Base-by-base conservation (phyloP, 345 rosid species). In the Gossypium stocksii region DNA sequence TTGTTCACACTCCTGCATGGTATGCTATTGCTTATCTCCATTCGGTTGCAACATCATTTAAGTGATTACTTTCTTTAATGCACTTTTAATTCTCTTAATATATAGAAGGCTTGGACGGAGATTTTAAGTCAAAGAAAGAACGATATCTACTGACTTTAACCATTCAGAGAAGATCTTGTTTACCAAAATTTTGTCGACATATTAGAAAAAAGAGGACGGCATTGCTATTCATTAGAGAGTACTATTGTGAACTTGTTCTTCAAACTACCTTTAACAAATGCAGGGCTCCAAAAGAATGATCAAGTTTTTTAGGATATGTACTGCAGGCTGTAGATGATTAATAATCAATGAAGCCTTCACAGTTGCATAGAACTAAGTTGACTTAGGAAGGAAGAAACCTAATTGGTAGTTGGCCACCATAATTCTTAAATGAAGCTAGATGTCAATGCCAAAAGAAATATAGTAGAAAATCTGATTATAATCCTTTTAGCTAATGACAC, bases 1-100 rank as follows among this genome's bases (percentile, higher is more conserved):
- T 83, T 92, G 83, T 90, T 83, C 57, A 81, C 87, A 9, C 77
- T 83, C 78, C 76, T 92, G 77, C 97, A 91, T 54, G 90, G 94
- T 87, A 75, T 59, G 82, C 48, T 7, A 20, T 57, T 57, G 61
- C 61, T 64, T 62, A 16, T 48, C 63, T 71, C 25, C 38, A 68
- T 54, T 72, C 29, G 41, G 7, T 34, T 34, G 41, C 41, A 34
- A 34, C 41, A 34, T 34, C 29, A 10, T 58, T 7, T 22, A 58
- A 23, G 62, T 58, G 62, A 57, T 58, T 58, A 0, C 12, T 49
- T 49, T 49, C 16, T 16, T 16, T 2, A 53, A 53, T 6, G 8
- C n/a, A 6, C 10, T 52, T 16, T 15, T 52, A 52, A 52, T 52
- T 16, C n/a, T 2, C 20, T 34, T 34, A 34, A 34, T 34, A 34